Evolutionary conservation across 768 basidiomycete genomes (phyloP).

Genomic region (Suillus subaureus): DNA sequence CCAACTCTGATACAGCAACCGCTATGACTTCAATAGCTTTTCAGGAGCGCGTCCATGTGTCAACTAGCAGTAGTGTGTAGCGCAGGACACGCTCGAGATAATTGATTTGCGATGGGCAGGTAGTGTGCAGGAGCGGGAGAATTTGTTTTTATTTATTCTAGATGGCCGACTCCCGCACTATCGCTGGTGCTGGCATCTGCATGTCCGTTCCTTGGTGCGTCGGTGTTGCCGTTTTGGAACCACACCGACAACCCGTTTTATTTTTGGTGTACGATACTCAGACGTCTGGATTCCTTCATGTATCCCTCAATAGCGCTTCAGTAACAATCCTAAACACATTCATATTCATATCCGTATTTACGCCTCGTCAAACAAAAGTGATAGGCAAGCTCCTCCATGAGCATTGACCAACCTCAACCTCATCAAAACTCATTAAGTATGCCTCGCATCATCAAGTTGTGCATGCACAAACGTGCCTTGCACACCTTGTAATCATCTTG

Average conservation of each 20-base stretch:
- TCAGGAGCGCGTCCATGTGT: neutral
- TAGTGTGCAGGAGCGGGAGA: too few species aligned
- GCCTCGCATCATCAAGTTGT: too few species aligned
- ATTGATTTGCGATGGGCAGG: too few species aligned
- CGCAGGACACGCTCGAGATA: neutral
- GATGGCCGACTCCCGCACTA: conserved; percentile 49
- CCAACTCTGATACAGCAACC: neutral
- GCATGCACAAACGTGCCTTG: too few species aligned
- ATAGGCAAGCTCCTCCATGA: neutral
- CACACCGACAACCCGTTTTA: conserved; percentile 37
- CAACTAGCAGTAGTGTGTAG: neutral
- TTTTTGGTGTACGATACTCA: neutral
- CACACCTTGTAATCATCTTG: too few species aligned
- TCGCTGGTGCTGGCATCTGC: conserved; percentile 50
- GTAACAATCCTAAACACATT: neutral
- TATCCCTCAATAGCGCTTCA: too few species aligned
- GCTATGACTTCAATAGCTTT: neutral
- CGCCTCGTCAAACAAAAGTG: neutral
- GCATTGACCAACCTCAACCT: too few species aligned
- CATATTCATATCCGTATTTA: neutral
- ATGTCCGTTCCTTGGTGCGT: conserved; percentile 39
- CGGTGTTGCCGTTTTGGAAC: conserved; percentile 44
- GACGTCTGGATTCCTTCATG: too few species aligned
- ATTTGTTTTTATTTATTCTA: too few species aligned
- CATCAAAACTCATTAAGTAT: too few species aligned